Conservation (phyloP, 257 asterid genomes). For the Nicotiana tomentosiformis region DNA sequence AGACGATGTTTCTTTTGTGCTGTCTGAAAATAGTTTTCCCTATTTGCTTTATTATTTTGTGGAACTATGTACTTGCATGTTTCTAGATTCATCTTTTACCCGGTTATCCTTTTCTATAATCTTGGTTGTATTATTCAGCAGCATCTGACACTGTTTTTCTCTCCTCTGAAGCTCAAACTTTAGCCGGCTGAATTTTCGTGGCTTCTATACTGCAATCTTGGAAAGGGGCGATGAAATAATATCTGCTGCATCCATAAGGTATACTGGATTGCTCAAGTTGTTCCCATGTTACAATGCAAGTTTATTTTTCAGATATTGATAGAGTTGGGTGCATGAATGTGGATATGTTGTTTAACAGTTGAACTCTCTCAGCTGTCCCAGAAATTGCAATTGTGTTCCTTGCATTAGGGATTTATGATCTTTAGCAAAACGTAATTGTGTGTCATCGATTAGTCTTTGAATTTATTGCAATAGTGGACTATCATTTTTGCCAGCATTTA, state of each 20-base stretch:
- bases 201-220: slow-evolving; percentile 81
- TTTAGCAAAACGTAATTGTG: neutral
- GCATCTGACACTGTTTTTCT: neutral
- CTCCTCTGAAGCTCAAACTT: slow-evolving; percentile 59
- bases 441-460: neutral
- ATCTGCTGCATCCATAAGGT: slow-evolving; percentile 91
- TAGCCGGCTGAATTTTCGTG: slow-evolving; percentile 66
- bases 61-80: neutral
- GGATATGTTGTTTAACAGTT: neutral
- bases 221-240: slow-evolving; percentile 91
- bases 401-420: neutral
- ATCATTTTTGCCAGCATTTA: neutral
- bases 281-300: neutral
- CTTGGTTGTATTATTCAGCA: neutral
- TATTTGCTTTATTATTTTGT: slow-evolving; percentile 4
- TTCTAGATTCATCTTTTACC: neutral
- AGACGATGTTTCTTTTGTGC: neutral
- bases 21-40: neutral
- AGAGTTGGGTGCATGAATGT: neutral
- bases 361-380: neutral
- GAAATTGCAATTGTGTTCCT: neutral
- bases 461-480: neutral
- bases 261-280: neutral
- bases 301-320: neutral
- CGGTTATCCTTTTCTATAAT: neutral